phyloP scores from a whole-genome alignment of 345 rosid genomes.

The Excoecaria cochinchinensis region DNA sequence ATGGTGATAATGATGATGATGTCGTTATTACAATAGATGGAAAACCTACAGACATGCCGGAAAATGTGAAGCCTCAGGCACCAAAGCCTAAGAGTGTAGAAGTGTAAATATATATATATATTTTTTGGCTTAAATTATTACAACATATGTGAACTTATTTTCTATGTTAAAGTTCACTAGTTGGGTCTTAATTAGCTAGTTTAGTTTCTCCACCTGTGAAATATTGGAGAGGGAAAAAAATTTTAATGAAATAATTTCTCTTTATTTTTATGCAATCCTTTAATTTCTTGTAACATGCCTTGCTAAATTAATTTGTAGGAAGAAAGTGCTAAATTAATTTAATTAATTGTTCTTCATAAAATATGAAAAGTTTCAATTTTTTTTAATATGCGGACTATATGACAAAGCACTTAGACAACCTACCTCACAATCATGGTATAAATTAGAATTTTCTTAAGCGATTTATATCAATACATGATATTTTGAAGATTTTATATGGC shows the following conservation, averaged over 20 bases:
- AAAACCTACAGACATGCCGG: conserved; percentile 24
- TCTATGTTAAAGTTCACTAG: neutral
- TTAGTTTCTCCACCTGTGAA: neutral
- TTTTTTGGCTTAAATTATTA: neutral
- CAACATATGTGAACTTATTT: neutral
- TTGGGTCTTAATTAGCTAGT: neutral
- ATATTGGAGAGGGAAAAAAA: neutral
- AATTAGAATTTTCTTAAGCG: neutral
- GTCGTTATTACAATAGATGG: conserved; percentile 44
- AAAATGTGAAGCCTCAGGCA: conserved; percentile 20
- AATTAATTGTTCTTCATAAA: too few species aligned
- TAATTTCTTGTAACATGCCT: neutral
- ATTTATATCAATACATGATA: neutral
- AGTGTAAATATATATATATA: conserved; percentile 34
- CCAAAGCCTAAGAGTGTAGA: conserved; percentile 9
- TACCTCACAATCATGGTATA: neutral
- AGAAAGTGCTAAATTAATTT: too few species aligned
- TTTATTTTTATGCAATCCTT: neutral
- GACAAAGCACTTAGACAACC: neutral
- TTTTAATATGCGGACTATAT: neutral
- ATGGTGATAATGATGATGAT: conserved; percentile 27
- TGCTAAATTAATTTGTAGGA: neutral
- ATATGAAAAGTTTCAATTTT: too few species aligned
- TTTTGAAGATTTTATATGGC: neutral
- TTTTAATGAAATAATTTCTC: neutral